Evolutionary conservation across 345 rosid genomes (phyloP).

Genomic region (Hevea brasiliensis): DNA sequence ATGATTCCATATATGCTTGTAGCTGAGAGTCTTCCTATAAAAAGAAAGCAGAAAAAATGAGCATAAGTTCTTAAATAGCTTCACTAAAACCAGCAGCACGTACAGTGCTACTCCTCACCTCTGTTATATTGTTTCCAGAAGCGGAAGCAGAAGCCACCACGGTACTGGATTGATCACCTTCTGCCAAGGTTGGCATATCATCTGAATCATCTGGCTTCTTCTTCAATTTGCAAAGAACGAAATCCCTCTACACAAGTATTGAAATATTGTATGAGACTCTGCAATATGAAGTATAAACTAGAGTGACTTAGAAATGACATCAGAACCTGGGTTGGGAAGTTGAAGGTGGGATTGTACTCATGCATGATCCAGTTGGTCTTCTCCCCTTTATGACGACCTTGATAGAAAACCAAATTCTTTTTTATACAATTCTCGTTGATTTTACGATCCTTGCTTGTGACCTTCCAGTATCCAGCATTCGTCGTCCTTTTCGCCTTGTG

Average conservation of each 20-base stretch:
- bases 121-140: background rate
- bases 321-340: constrained; percentile 3
- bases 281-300: too few relatives aligned
- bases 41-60: background rate
- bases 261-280: too few relatives aligned
- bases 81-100: background rate
- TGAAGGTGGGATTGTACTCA: constrained; percentile 10
- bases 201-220: background rate
- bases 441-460: constrained; percentile 8
- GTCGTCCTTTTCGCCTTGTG: constrained; percentile 6
- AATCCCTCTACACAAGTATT: background rate
- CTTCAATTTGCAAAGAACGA: constrained; percentile 20
- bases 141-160: too few relatives aligned
- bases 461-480: constrained; percentile 19
- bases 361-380: constrained; percentile 22
- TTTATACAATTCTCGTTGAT: constrained; percentile 1
- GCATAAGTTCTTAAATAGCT: too few relatives aligned
- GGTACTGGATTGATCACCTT: constrained; percentile 9
- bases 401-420: constrained; percentile 19
- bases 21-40: constrained; percentile 4
- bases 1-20: constrained; percentile 6
- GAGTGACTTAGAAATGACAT: background rate
- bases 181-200: background rate
- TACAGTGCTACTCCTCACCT: constrained; percentile 7
- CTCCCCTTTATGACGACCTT: background rate